Conservation (phyloP, 306 rosid genomes). For the Vicia sativa region DNA sequence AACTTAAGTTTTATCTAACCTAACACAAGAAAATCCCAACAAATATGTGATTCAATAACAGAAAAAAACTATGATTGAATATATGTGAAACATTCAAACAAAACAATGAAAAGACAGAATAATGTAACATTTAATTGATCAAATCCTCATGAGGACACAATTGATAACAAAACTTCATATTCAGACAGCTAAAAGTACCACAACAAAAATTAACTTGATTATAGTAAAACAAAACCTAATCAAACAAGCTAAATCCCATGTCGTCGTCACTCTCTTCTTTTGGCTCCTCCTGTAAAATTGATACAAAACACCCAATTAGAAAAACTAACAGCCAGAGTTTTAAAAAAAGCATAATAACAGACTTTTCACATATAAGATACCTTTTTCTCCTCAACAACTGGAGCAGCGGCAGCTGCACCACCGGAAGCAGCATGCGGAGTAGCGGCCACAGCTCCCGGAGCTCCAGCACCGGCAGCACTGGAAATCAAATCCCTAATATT, state of each 20-base stretch:
- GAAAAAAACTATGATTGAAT: neutral
- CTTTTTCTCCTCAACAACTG: slow-evolving; percentile 74
- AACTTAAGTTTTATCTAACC: neutral
- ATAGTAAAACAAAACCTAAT: slow-evolving; percentile 45
- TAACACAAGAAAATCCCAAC: neutral
- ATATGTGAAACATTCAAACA: neutral
- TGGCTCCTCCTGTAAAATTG: slow-evolving; percentile 60
- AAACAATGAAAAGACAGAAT: neutral
- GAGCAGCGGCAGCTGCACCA: slow-evolving; percentile 59
- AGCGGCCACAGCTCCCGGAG: slow-evolving; percentile 55
- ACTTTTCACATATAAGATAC: slow-evolving; percentile 13
- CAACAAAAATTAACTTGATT: slow-evolving; percentile 26
- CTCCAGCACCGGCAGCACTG: slow-evolving; percentile 70
- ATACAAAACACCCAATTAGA: slow-evolving; percentile 26
- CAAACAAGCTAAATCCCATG: slow-evolving; percentile 76
- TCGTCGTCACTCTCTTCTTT: slow-evolving; percentile 79
- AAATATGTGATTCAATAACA: neutral
- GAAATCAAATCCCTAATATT: slow-evolving; percentile 66
- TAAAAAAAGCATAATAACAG: neutral
- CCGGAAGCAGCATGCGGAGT: slow-evolving; percentile 56
- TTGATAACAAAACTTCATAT: slow-evolving; percentile 22
- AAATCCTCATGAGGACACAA: slow-evolving; percentile 20
- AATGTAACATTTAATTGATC: neutral
- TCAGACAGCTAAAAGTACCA: neutral
- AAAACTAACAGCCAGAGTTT: neutral